Conservation (phyloP, 495 filamentous ascomycete species). For the Geopyxis carbonaria region DNA sequence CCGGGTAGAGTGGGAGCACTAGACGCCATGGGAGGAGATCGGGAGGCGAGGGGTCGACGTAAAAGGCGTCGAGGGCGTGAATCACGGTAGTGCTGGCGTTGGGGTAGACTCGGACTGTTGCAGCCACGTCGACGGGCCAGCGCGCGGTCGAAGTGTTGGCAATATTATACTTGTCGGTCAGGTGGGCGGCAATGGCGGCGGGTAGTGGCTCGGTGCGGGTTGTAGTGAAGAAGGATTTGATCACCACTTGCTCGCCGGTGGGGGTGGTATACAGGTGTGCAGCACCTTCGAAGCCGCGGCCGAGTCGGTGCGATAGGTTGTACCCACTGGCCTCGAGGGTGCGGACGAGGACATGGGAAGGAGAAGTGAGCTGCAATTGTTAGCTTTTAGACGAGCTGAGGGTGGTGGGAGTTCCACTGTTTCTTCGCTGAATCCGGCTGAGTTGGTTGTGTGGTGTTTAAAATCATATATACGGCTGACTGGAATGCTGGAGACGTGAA, state of each 20-base stretch:
- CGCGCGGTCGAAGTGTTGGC: not conserved
- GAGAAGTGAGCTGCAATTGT: too few relatives aligned
- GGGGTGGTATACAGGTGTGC: not conserved
- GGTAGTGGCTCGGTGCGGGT: not conserved
- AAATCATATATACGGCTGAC: too few relatives aligned
- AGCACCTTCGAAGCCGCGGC: conserved; percentile 5
- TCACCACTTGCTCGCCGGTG: not conserved
- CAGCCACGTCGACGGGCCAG: conserved; percentile 2
- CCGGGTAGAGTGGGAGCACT: conserved; percentile 3
- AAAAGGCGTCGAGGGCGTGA: not conserved
- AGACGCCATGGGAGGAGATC: not conserved
- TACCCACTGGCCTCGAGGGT: not conserved
- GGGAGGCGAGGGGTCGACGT: not conserved
- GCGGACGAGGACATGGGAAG: not conserved
- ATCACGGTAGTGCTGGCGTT: not conserved
- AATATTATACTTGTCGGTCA: conserved; percentile 1
- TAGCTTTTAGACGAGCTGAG: too few relatives aligned
- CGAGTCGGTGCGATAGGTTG: not conserved
- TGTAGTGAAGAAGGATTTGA: conserved; percentile 5
- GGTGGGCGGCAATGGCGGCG: not conserved
- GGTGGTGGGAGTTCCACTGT: too few relatives aligned
- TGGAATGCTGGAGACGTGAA: too few relatives aligned
- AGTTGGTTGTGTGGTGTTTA: too few relatives aligned
- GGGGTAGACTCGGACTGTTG: not conserved
- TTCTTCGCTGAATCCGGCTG: too few relatives aligned